Percentiles rank a stretch among this genome's conserved stretches.
Evolutionary conservation across 768 basidiomycete genomes (phyloP).

Genomic region (Hemileccinum impolitum): DNA sequence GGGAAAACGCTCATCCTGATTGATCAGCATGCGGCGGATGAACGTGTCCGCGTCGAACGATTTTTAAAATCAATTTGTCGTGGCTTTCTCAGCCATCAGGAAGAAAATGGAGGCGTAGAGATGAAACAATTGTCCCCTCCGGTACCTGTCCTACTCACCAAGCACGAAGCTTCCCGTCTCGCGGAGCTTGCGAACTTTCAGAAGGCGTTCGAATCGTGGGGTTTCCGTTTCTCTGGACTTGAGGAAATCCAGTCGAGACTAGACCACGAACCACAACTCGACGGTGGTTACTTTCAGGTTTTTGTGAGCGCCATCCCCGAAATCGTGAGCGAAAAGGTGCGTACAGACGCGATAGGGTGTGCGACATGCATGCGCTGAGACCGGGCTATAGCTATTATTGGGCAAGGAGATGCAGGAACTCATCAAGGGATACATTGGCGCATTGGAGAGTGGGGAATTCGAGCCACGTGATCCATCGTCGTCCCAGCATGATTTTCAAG

Average conservation of each 20-base stretch:
- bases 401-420: slow-evolving; percentile 74
- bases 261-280: slow-evolving; percentile 15
- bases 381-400: slow-evolving; percentile 48
- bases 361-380: slow-evolving; percentile 11
- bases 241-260: slow-evolving; percentile 20
- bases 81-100: slow-evolving; percentile 51
- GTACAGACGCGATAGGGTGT: slow-evolving; percentile 7
- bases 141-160: slow-evolving; percentile 61
- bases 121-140: slow-evolving; percentile 49
- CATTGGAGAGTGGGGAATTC: slow-evolving; percentile 49
- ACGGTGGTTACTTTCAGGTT: slow-evolving; percentile 58
- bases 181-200: slow-evolving; percentile 38
- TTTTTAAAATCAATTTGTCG: slow-evolving; percentile 74
- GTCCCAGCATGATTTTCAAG: slow-evolving; percentile 9
- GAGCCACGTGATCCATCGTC: slow-evolving; percentile 14
- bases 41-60: slow-evolving; percentile 86
- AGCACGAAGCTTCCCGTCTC: slow-evolving; percentile 56
- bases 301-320: slow-evolving; percentile 61
- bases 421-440: slow-evolving; percentile 67
- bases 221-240: slow-evolving; percentile 52
- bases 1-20: slow-evolving; percentile 61
- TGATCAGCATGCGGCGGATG: slow-evolving; percentile 99
- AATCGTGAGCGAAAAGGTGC: slow-evolving; percentile 66
- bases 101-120: slow-evolving; percentile 35
- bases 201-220: slow-evolving; percentile 63